Base-by-base conservation (phyloP, 495 filamentous ascomycete genomes). In the Penicillium lividum region DNA sequence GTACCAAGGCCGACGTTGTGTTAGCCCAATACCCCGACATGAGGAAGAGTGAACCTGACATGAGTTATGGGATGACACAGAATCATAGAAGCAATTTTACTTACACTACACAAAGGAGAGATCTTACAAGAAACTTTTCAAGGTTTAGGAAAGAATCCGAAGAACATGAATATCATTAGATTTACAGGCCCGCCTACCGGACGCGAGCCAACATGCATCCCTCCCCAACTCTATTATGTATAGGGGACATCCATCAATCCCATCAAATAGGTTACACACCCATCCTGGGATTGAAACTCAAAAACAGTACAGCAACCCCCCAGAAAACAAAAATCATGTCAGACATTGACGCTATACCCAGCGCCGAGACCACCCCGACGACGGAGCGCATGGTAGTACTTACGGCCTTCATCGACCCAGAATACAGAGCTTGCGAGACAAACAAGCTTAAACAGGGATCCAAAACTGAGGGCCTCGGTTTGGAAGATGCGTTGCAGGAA, bases 401-500 rank as follows among this genome's bases (percentile, higher is more conserved):
- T 98, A 71, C 94, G 82, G 13, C 73, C 85, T 79, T 98, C 94
- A 74, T 98, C 94, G 16, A 85, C 91, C 88, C 90, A 97, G 74
- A 98, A 96, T 28, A 98, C 94, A 9, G 82, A 84, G 72, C 92
- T 96, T 38, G 92, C 86, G 60, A 98, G 77, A 46, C 78, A 70
- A 18, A 93, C 56, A 64, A 98, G 72, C 57, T 84, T 77, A 16
- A 90, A 60, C 49, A 97, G 70, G 79, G 97, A 94, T 44, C 78
- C 68, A 0, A 91, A 62, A 22, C 84, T 76, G 18, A 98, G 75
- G 2, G 92, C 86, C 72, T 98, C 94, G 1, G 94, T 98, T 78
- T 97, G 93, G 77, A 98, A 98, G 27, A 97, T 86, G 42, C 88
- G 83, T 75, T 98, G 94, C 67, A 98, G 73, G 76, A 91, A 90